Conservation (phyloP, 306 rosid species). For the Arachis stenosperma region DNA sequence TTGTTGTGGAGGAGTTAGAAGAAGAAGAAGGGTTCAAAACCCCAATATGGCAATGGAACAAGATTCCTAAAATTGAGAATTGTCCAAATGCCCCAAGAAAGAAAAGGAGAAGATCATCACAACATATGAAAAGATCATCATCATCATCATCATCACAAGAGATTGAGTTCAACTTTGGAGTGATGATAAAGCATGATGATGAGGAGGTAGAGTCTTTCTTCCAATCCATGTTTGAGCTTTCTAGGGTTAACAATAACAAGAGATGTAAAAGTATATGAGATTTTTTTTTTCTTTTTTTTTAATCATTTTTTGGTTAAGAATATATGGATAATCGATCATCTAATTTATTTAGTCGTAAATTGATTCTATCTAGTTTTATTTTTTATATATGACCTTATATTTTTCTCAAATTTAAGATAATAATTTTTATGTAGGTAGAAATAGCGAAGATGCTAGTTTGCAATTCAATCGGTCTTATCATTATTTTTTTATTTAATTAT, state of each 20-base stretch:
- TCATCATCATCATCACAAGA: neutral
- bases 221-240: conserved; percentile 44
- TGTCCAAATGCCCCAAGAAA: conserved; percentile 67
- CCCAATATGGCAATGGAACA: conserved; percentile 48
- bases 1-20: conserved; percentile 21
- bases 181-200: conserved; percentile 10
- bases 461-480: neutral
- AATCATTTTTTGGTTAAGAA: too few species aligned
- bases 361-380: neutral
- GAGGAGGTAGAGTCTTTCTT: conserved; percentile 67
- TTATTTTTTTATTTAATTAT: neutral
- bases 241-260: conserved; percentile 42
- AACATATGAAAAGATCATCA: conserved; percentile 44
- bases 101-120: conserved; percentile 27
- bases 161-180: conserved; percentile 36
- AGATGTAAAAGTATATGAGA: conserved; percentile 48
- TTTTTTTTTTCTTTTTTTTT: too few species aligned
- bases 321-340: neutral
- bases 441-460: neutral
- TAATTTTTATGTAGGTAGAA: conserved; percentile 1
- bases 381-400: neutral
- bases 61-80: conserved; percentile 43
- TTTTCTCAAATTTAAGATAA: neutral
- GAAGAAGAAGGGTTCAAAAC: conserved; percentile 46
- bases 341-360: neutral